These are phyloP conservation scores for Calonectria pteridis DNA, from an alignment of 2,329 filamentous ascomycete genomes.

Conservation along the genomic window DNA sequence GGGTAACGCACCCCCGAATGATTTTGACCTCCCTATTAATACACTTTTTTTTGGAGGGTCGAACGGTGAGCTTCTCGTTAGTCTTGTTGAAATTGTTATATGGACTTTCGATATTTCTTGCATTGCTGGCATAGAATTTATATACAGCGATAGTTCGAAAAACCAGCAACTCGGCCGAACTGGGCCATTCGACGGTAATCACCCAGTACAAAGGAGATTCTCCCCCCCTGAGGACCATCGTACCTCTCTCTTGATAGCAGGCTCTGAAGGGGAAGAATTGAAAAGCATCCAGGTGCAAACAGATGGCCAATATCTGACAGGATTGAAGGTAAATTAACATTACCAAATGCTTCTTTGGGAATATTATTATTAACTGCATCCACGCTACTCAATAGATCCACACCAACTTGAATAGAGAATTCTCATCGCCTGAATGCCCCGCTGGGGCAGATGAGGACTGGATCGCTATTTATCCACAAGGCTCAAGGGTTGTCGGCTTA, in stretches of 20 bases:
- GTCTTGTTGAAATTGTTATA: conserved; percentile 19
- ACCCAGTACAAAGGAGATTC: neutral
- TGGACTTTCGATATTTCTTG: conserved; percentile 16
- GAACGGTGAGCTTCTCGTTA: neutral
- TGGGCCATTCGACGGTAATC: neutral
- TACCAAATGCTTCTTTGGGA: neutral
- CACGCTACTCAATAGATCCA: neutral
- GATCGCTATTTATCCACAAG: neutral
- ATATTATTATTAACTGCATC: neutral
- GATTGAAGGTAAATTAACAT: neutral
- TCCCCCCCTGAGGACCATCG: neutral
- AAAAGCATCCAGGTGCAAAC: neutral
- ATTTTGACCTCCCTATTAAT: neutral
- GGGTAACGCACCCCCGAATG: neutral
- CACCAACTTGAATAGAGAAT: neutral
- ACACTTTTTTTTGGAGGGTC: conserved; percentile 28
- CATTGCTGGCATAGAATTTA: conserved; percentile 29
- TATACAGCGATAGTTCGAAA: conserved; percentile 10
- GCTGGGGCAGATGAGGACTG: neutral
- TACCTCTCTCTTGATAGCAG: neutral
- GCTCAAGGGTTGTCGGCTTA: neutral
- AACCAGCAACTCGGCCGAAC: conserved; percentile 18
- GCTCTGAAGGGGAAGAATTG: neutral
- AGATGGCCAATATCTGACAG: neutral
- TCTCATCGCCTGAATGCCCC: neutral